These are phyloP conservation scores for Mortierella sp. DNA, from an alignment of 371 early-diverging fungal genomes.

Conservation along the genomic window DNA sequence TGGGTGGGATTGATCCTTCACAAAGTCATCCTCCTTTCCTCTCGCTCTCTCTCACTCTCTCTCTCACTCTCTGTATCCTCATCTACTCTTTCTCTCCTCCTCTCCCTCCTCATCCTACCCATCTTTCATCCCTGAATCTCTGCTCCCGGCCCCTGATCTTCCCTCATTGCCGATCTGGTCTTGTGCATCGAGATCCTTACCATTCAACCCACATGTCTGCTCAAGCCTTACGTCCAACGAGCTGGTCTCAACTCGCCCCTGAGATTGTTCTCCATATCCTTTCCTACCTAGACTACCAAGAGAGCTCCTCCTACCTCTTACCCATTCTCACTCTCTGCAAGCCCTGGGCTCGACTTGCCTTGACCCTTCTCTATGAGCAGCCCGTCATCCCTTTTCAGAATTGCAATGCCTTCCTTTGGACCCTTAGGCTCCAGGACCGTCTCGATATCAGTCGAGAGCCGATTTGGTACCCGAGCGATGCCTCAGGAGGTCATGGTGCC, in stretches of 20 bases:
- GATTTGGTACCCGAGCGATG: constrained; percentile 23
- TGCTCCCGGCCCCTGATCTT: too few relatives aligned
- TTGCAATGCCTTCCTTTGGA: constrained; percentile 11
- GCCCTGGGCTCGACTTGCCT: constrained; percentile 37
- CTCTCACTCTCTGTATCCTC: background rate
- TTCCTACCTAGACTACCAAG: constrained; percentile 16
- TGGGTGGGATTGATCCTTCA: too few relatives aligned
- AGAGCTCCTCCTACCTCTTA: constrained; percentile 9
- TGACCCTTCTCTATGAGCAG: constrained; percentile 30
- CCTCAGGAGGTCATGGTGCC: background rate
- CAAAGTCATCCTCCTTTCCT: too few relatives aligned
- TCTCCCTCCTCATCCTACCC: background rate
- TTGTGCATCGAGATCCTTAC: too few relatives aligned
- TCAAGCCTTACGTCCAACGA: too few relatives aligned
- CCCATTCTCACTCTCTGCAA: constrained; percentile 45
- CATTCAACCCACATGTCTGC: too few relatives aligned
- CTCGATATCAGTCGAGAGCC: constrained; percentile 17
- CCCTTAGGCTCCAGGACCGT: constrained; percentile 28
- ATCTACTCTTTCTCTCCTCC: constrained; percentile 1
- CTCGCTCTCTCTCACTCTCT: constrained; percentile 1
- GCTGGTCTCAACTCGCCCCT: constrained; percentile 20
- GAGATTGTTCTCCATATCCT: constrained; percentile 40
- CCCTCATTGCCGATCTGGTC: too few relatives aligned
- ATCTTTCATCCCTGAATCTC: background rate
- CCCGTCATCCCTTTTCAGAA: constrained; percentile 20